Evolutionary conservation across 768 basidiomycete genomes (phyloP), one percentile per base, ranked within the genome.

Genomic region (Suillus alpinus): DNA sequence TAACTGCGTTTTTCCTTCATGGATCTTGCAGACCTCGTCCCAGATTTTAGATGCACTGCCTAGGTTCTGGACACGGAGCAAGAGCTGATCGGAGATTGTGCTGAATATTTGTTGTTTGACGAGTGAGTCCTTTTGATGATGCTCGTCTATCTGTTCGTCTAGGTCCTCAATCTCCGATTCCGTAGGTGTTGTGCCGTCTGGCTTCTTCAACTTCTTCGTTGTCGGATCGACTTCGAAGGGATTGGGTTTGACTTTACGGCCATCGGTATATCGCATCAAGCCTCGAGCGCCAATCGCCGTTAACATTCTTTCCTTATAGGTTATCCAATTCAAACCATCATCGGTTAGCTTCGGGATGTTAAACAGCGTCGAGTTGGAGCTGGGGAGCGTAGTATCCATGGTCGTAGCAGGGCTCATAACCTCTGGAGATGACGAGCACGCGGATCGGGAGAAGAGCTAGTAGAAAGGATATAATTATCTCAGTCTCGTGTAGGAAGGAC

Each of bases 81-180:
- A 66, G 26, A 70, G 39, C 10, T 59, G 50, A 43, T 71, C 67
- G 8, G 65, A 63, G 46, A 72, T 68, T 10, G 62, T 64, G 20
- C 56, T 58, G 10, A 65, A 65, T 31, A 72, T 65, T 4, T 65
- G 63, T 37, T 69, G 66, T 57, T 67, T 67, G 13, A 67, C 61
- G 7, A 61, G 60, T 13, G 63, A 68, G 56, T 72, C 62, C 39
- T 65, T 64, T 20, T 66, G 59, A 23, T 58, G 50, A 52, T 57
- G 70, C 13, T 44, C 20, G 12, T 60, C 63, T 16, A 64, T 18
- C 18, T 65, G 59, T 2, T 60, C 41, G 1, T 59, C 58, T 14
- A 37, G 7, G 3, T 43, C 40, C 26, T 8, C 13, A 1, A n/a
- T n/a, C n/a, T n/a, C n/a, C n/a, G n/a, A n/a, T n/a, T 29, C 13